These are phyloP conservation scores for Pouteria glomerata DNA, from an alignment of 148 eudicot genomes.

Conservation along the genomic window DNA sequence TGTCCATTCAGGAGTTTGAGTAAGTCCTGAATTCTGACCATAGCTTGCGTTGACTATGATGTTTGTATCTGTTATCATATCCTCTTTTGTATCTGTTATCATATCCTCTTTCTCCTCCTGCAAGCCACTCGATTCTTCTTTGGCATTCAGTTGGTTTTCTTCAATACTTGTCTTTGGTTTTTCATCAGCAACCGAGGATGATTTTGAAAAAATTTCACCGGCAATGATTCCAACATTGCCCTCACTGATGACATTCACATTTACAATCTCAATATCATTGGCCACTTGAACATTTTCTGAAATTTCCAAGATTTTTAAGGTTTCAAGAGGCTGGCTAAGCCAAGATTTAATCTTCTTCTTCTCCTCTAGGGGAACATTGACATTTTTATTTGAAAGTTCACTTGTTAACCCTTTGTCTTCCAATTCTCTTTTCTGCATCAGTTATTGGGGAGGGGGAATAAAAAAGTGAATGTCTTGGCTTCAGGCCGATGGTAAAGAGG, in stretches of 20 bases:
- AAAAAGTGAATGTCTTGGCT: neutral
- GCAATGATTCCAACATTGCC: slow-evolving; percentile 11
- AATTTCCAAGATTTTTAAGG: slow-evolving; percentile 9
- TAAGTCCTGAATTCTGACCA: neutral
- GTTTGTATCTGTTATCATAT: neutral
- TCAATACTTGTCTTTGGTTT: slow-evolving; percentile 1
- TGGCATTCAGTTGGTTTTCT: slow-evolving; percentile 3
- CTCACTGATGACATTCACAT: slow-evolving; percentile 3
- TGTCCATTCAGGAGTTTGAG: neutral
- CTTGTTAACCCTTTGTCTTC: slow-evolving; percentile 11
- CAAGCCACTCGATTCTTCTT: neutral
- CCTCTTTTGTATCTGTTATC: no score
- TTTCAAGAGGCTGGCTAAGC: slow-evolving; percentile 10
- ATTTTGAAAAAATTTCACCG: slow-evolving; percentile 30
- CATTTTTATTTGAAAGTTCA: slow-evolving; percentile 7
- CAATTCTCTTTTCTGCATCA: slow-evolving; percentile 26
- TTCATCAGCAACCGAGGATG: slow-evolving; percentile 21
- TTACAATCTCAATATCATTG: neutral
- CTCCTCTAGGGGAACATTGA: neutral
- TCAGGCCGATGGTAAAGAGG: neutral
- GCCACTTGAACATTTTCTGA: slow-evolving; percentile 5
- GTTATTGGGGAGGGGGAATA: neutral
- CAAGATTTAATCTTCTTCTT: slow-evolving; percentile 16
- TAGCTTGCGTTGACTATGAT: neutral
- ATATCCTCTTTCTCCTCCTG: slow-evolving; percentile 2